Base-by-base conservation (phyloP, 169 alveolate species). In the Plasmodium cynomolgi region DNA sequence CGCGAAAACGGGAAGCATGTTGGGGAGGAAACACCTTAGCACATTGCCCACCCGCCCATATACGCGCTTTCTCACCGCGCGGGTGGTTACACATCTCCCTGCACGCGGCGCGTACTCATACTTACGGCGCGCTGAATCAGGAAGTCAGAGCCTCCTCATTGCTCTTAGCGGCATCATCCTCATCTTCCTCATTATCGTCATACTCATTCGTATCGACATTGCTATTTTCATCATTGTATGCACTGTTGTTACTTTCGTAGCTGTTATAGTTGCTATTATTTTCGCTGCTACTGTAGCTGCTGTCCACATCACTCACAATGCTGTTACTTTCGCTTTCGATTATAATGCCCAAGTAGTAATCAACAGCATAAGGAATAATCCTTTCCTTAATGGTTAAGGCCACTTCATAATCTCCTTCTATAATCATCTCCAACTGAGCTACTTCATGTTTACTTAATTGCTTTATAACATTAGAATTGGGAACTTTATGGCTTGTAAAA, bases 351-450 rank as follows among this genome's bases (percentile, higher is more conserved):
- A 96, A 95, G 94, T 93, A 96, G 95, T 97, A 96, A 85, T 96
- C 96, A 39, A 96, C 93, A 29, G 98, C 97, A 88, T 96, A 96
- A 3, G 98, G 98, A 13, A 96, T 95, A 77, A 96, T 94, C 91
- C 96, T 95, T 84, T 96, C 98, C 93, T 97, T 95, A 39, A 96
- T 92, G 17, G 96, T 96, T 81, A 96, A 94, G 33, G 97, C 98
- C 34, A 96, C 96, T 94, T 96, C 98, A 62, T 96, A 96, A 75
- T 96, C 98, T 44, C 96, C 98, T 90, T 96, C 98, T 41, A 96
- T 97, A 34, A 95, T 95, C 98, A 96, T 95, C 84, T 96, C 98
- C 23, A 96, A 86, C 62, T 96, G 97, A 56, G 98, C 97, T 74
- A 96, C 96, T 96, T 95, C 94, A 56, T 92, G 91, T 58, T 95